Conservation (phyloP, 768 basidiomycete species). For the Coprinellus aureogranulatus region DNA sequence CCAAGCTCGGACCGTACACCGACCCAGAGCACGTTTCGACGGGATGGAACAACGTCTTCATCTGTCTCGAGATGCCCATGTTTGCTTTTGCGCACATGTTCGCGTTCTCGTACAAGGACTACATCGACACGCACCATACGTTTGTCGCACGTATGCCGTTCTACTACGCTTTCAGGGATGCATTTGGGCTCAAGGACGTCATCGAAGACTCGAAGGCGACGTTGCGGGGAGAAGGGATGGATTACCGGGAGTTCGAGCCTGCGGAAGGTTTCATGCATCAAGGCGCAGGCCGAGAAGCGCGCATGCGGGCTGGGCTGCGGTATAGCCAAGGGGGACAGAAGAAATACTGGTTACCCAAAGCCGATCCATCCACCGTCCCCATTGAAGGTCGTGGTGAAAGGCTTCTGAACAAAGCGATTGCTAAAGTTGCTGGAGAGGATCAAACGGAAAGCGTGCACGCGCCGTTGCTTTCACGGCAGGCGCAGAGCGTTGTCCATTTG, state of each 20-base stretch:
- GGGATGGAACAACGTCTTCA: constrained; percentile 84
- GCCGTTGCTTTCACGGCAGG: constrained; percentile 67
- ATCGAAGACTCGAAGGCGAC: constrained; percentile 82
- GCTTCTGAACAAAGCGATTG: constrained; percentile 40
- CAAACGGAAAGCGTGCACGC: constrained; percentile 64
- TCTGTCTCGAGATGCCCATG: constrained; percentile 96
- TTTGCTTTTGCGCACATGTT: constrained; percentile 95
- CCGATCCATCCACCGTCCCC: constrained; percentile 33
- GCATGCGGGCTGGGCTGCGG: constrained; percentile 88
- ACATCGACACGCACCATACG: constrained; percentile 53
- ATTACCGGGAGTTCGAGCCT: constrained; percentile 95
- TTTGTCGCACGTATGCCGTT: constrained; percentile 90
- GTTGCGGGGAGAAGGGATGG: constrained; percentile 84
- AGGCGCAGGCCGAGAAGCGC: constrained; percentile 77
- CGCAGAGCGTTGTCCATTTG: constrained; percentile 61
- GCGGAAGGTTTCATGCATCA: constrained; percentile 92
- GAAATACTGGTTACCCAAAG: constrained; percentile 95
- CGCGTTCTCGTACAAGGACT: constrained; percentile 90
- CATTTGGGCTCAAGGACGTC: constrained; percentile 84
- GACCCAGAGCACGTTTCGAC: constrained; percentile 88
- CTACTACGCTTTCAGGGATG: constrained; percentile 82
- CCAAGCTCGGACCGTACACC: constrained; percentile 79
- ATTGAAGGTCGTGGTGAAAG: constrained; percentile 38
- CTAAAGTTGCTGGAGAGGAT: constrained; percentile 38
- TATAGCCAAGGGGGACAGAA: constrained; percentile 87